These are phyloP conservation scores for Arthonia radiata DNA, from an alignment of 495 filamentous ascomycete species.

Conservation along the genomic window DNA sequence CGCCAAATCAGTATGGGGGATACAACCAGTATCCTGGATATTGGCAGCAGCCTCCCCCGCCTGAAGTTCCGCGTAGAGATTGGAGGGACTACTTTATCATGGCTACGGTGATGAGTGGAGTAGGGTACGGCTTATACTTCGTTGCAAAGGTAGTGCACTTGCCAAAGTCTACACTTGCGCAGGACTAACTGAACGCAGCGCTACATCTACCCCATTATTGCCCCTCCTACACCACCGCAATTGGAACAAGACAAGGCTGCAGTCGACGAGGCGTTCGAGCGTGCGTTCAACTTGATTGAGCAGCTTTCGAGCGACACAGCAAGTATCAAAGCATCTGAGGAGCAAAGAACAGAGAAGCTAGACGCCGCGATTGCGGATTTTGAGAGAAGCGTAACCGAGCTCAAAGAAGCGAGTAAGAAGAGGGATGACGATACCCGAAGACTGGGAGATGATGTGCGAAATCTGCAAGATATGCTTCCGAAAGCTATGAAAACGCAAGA, in stretches of 20 bases:
- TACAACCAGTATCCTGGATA: conserved; percentile 40
- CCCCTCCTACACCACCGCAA: conserved; percentile 78
- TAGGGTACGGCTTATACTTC: conserved; percentile 67
- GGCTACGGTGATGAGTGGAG: conserved; percentile 71
- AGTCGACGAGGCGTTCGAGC: conserved; percentile 78
- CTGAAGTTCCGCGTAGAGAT: conserved; percentile 51
- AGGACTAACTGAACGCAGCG: conserved; percentile 23
- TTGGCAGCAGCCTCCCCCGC: conserved; percentile 43
- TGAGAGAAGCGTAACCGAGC: conserved; percentile 51
- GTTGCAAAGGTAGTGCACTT: conserved; percentile 41
- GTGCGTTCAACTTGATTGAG: conserved; percentile 74
- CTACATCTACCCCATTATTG: conserved; percentile 73
- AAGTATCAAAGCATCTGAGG: conserved; percentile 60
- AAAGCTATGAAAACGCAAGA: conserved; percentile 71
- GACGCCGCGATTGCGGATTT: conserved; percentile 65
- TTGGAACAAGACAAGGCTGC: conserved; percentile 76
- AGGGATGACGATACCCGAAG: conserved; percentile 68
- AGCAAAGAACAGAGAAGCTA: conserved; percentile 58
- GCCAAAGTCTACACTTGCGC: not conserved
- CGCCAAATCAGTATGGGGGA: conserved; percentile 39
- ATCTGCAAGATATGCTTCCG: conserved; percentile 61
- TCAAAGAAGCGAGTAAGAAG: conserved; percentile 52
- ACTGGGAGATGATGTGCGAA: conserved; percentile 65
- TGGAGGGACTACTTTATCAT: conserved; percentile 98
- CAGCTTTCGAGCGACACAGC: conserved; percentile 78